Percentiles rank a stretch among this genome's conserved stretches.
These are phyloP conservation scores for Penicillium glabrum DNA, from an alignment of 2,329 filamentous ascomycete genomes.

Conservation along the genomic window DNA sequence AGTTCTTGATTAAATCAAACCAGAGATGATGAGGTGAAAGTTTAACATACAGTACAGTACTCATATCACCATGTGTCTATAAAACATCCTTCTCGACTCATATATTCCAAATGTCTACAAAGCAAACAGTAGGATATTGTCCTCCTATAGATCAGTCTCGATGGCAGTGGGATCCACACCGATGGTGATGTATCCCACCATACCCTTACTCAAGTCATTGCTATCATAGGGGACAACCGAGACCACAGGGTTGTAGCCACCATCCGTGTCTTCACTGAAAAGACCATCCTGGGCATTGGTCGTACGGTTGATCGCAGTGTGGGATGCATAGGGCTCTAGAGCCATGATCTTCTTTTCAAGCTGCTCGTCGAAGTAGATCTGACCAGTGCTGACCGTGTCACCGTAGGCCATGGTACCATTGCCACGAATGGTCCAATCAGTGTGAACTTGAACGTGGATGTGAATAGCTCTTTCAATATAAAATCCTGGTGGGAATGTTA, in stretches of 20 bases:
- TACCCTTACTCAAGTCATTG: constrained; percentile 34
- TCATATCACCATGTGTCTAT: too few relatives aligned
- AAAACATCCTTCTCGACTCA: too few relatives aligned
- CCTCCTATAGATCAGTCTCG: background rate
- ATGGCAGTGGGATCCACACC: constrained; percentile 22
- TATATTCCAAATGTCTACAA: background rate
- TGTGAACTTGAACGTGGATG: constrained; percentile 50
- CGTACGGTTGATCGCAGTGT: constrained; percentile 38
- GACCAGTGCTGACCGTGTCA: constrained; percentile 32
- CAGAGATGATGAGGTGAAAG: too few relatives aligned
- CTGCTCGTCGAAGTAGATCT: constrained; percentile 33
- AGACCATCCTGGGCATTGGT: constrained; percentile 27
- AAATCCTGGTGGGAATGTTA: constrained; percentile 31
- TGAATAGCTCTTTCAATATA: constrained; percentile 46
- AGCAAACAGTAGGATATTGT: too few relatives aligned
- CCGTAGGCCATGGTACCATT: constrained; percentile 29
- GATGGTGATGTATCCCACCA: constrained; percentile 40
- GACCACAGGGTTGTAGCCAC: constrained; percentile 33
- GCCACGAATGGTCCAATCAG: constrained; percentile 22
- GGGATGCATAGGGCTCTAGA: constrained; percentile 33
- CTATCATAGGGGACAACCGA: constrained; percentile 35
- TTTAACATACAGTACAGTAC: too few relatives aligned
- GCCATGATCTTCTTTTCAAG: constrained; percentile 33
- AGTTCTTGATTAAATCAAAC: too few relatives aligned
- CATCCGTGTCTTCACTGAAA: constrained; percentile 7